These are phyloP conservation scores for Pseudogymnoascus verrucosus DNA, from an alignment of 2,329 filamentous ascomycete species.

Conservation along the genomic window DNA sequence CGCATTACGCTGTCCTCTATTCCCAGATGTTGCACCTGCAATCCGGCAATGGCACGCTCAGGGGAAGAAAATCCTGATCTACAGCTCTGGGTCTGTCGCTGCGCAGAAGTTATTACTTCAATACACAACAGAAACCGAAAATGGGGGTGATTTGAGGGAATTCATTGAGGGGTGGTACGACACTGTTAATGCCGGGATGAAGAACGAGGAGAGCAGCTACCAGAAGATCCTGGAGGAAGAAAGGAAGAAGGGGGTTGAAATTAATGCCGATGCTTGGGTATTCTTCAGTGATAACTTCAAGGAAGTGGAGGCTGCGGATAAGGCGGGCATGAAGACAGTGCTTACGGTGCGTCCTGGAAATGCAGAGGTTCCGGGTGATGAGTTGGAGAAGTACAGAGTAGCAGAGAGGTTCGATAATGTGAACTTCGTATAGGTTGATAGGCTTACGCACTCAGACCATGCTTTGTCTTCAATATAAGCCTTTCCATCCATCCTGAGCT, in stretches of 20 bases:
- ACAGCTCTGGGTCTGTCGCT: constrained; percentile 71
- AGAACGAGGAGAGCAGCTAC: constrained; percentile 62
- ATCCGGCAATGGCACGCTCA: constrained; percentile 52
- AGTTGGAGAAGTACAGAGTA: constrained; percentile 27
- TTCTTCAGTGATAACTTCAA: constrained; percentile 75
- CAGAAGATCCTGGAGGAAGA: constrained; percentile 23
- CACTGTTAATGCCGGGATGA: constrained; percentile 71
- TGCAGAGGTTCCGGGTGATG: constrained; percentile 46
- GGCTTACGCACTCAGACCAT: not conserved
- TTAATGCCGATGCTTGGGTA: constrained; percentile 49
- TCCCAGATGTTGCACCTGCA: constrained; percentile 61
- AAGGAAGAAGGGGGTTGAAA: constrained; percentile 28
- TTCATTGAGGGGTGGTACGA: constrained; percentile 65
- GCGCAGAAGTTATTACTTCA: constrained; percentile 75
- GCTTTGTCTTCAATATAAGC: not conserved
- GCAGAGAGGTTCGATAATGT: constrained; percentile 23
- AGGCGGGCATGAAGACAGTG: constrained; percentile 54
- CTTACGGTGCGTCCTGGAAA: constrained; percentile 65
- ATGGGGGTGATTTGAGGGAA: constrained; percentile 47
- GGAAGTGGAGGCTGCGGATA: constrained; percentile 55
- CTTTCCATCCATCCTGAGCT: not conserved
- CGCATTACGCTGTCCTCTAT: constrained; percentile 63
- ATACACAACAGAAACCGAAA: constrained; percentile 49
- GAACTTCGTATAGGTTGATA: not conserved
- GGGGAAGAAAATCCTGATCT: constrained; percentile 55